Evolutionary conservation across 768 basidiomycete species (phyloP), one percentile per base, ranked within the genome.

Genomic region (Pulveroboletus sp.): DNA sequence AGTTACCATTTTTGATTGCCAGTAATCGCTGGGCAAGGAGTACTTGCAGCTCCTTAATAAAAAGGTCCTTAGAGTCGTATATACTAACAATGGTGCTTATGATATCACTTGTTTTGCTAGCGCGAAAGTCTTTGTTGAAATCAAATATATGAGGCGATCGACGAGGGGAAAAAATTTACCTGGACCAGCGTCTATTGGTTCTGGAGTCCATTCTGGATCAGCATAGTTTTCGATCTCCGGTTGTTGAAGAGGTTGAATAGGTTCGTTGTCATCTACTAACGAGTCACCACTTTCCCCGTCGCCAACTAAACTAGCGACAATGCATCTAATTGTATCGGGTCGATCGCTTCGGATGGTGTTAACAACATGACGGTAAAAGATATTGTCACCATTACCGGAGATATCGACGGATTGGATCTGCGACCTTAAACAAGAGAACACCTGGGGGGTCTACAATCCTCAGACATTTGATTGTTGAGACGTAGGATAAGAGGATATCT

Each of bases 51-150:
- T 98, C 97, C 64, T 92, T 95, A 58, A 98, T 81, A 60, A 99
- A 97, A 9, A 97, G 79, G 56, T 97, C 97, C 62, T 93, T 90
- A 2, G 94, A 94, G 63, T 97, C 94, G 59, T 97, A 98, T 56
- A 98, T 98, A 65, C 90, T 93, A 57, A 98, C 94, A 1, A 98
- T 82, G 1, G 95, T 95, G 64, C 91, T 94, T 61, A 98, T 87
- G 52, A 98, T 84, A 61, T 98, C 97, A 57, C 89, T 89, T 0
- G 90, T 84, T 63, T 90, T 94, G 62, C 87, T 94, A 2, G 90
- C 82, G 31, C 93, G 79, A 72, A 97, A 99, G 55, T 94, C 95
- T 94, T 67, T 47, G 31, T 31, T 17, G 25, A 34, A 17, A 40
- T 45, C 3, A 57, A 32, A 17, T 19, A 27, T 6, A 19, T 19